Percentiles rank a stretch among this genome's conserved stretches.
Evolutionary conservation across 192 early-diverging fungal species (phyloP).

Genomic region (Podila minutissima): DNA sequence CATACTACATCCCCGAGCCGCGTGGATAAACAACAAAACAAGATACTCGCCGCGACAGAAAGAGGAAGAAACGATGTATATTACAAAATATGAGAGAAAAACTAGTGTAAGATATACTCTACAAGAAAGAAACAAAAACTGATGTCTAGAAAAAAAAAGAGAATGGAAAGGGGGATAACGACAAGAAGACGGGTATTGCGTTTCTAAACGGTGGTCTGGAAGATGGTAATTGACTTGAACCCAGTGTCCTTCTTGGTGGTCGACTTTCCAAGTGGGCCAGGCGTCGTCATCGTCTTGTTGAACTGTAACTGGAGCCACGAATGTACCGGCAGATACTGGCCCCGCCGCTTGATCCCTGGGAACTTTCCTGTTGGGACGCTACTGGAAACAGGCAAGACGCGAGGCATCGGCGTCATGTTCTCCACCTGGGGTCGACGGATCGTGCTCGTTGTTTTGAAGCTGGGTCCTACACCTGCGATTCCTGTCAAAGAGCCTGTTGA

Average conservation of each 20-base stretch:
- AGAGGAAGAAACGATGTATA: background rate
- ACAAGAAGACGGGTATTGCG: background rate
- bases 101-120: too few relatives aligned
- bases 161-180: background rate
- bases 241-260: slow-evolving; percentile 17
- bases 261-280: background rate
- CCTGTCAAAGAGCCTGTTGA: background rate
- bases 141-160: background rate
- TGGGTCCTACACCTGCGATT: background rate
- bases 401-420: slow-evolving; percentile 30
- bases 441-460: slow-evolving; percentile 14
- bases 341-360: slow-evolving; percentile 22
- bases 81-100: background rate
- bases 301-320: slow-evolving; percentile 48
- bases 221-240: slow-evolving; percentile 42
- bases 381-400: slow-evolving; percentile 18
- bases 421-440: slow-evolving; percentile 39
- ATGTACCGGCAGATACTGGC: slow-evolving; percentile 35
- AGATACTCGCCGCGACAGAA: background rate
- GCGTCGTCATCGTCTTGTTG: slow-evolving; percentile 39
- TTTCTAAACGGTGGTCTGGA: slow-evolving; percentile 23
- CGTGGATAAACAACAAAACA: background rate
- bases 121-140: too few relatives aligned
- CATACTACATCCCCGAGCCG: slow-evolving; percentile 1
- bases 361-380: slow-evolving; percentile 5